phyloP scores from a whole-genome alignment of 1,284 basidiomycete genomes.

The Fomitopsis pinicola region DNA sequence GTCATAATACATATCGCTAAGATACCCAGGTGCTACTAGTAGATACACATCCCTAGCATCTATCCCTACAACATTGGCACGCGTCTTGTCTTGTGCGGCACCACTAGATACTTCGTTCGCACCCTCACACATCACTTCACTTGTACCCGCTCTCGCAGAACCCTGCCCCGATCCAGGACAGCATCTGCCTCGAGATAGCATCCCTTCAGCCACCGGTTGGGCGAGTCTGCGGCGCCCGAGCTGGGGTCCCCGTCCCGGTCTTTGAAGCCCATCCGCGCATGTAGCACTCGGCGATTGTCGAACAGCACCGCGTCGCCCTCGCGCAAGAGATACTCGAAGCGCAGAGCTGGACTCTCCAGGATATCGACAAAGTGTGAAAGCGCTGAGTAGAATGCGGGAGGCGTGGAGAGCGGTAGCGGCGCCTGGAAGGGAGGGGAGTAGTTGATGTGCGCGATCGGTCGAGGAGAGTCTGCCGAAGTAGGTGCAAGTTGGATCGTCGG shows the following conservation, averaged over 20 bases:
- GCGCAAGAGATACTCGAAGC: conserved; percentile 64
- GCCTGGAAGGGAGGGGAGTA: conserved; percentile 97
- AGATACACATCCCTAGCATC: no score
- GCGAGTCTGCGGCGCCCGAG: conserved; percentile 37
- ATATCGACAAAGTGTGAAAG: conserved; percentile 60
- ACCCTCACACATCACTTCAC: not conserved
- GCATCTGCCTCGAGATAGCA: conserved; percentile 84
- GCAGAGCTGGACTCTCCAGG: conserved; percentile 52
- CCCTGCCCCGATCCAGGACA: conserved; percentile 57
- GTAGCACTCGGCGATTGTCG: conserved; percentile 91
- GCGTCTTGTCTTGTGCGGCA: no score
- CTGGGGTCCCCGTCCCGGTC: conserved; percentile 15
- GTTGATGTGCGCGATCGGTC: conserved; percentile 65
- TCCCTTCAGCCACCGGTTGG: conserved; percentile 80
- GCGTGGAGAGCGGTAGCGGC: conserved; percentile 54
- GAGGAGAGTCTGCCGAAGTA: conserved; percentile 9
- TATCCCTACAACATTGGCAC: no score
- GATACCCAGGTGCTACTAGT: no score
- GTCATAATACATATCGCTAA: no score
- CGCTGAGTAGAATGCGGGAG: conserved; percentile 60
- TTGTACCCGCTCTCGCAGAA: conserved; percentile 1
- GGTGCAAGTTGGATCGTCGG: conserved; percentile 71
- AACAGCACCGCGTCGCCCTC: conserved; percentile 92
- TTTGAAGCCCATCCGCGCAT: conserved; percentile 80
- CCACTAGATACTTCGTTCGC: no score